Percentiles rank a stretch among this genome's conserved stretches.
Conservation (phyloP, 345 rosid genomes). For the Litchi chinensis region DNA sequence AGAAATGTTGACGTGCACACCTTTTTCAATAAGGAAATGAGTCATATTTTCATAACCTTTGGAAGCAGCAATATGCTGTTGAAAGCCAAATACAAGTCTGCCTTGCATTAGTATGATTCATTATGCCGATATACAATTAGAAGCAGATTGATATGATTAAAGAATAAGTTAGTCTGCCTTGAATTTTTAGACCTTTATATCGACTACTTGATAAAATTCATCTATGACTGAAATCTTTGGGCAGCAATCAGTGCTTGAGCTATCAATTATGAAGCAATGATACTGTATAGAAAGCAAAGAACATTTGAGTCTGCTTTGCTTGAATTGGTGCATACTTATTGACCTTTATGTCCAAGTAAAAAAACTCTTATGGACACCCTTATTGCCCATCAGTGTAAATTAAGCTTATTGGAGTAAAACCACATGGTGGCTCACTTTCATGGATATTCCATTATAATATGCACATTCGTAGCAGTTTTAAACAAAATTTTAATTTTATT, state of each 20-base stretch:
- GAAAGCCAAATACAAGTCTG: background rate
- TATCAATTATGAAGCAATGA: background rate
- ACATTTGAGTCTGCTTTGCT: background rate
- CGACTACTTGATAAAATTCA: background rate
- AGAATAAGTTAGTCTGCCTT: background rate
- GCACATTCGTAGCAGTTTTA: background rate
- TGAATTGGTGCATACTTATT: background rate
- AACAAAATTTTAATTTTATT: background rate
- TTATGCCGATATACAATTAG: too few relatives aligned
- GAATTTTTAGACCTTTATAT: background rate
- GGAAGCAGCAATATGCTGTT: conserved; percentile 80
- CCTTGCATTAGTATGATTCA: too few relatives aligned
- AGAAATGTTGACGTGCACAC: conserved; percentile 48
- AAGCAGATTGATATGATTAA: too few relatives aligned
- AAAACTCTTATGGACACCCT: too few relatives aligned
- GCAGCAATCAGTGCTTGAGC: background rate
- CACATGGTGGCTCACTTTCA: background rate
- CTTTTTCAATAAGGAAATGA: conserved; percentile 61
- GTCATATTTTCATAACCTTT: conserved; percentile 70
- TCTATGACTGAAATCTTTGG: background rate
- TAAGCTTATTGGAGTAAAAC: background rate
- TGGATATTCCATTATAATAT: too few relatives aligned
- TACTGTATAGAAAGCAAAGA: background rate
- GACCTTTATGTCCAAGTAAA: background rate
- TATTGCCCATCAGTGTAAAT: too few relatives aligned